Evolutionary conservation across 1,139 yeast species (phyloP).

Genomic region (Taiozyma sp.): DNA sequence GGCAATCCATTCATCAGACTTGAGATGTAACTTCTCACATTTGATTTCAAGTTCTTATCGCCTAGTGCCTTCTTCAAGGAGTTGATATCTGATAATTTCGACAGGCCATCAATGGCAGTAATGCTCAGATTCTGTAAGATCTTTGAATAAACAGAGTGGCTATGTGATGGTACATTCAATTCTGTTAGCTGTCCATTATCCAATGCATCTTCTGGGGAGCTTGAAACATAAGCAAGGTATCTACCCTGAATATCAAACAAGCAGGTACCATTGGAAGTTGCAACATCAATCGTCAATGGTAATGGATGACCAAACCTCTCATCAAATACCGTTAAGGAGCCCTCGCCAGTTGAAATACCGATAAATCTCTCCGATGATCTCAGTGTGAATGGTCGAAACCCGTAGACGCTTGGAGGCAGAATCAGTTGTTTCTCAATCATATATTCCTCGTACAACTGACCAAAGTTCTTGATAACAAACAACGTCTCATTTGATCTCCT

Average conservation of each 20-base stretch:
- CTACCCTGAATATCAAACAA: slow-evolving; percentile 48
- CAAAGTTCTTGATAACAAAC: slow-evolving; percentile 17
- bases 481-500: slow-evolving; percentile 17
- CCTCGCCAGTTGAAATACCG: slow-evolving; percentile 25
- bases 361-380: slow-evolving; percentile 16
- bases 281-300: slow-evolving; percentile 12
- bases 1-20: slow-evolving; percentile 23
- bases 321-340: slow-evolving; percentile 23
- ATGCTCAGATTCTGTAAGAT: slow-evolving; percentile 45
- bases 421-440: slow-evolving; percentile 11
- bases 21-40: slow-evolving; percentile 13
- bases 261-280: slow-evolving; percentile 31
- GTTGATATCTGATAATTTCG: slow-evolving; percentile 42
- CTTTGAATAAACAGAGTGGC: slow-evolving; percentile 25
- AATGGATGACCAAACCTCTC: slow-evolving; percentile 13
- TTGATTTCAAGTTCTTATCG: slow-evolving; percentile 13
- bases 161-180: slow-evolving; percentile 16
- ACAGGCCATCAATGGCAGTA: slow-evolving; percentile 50
- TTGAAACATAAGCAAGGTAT: slow-evolving; percentile 42
- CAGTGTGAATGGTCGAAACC: slow-evolving; percentile 19
- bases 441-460: slow-evolving; percentile 17
- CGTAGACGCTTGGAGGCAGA: slow-evolving; percentile 24
- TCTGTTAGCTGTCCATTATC: slow-evolving; percentile 6
- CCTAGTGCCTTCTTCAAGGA: slow-evolving; percentile 30
- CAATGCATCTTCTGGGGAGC: background rate